phyloP scores from a whole-genome alignment of 139 green algal species.

The Tetradesmus lagerheimii region DNA sequence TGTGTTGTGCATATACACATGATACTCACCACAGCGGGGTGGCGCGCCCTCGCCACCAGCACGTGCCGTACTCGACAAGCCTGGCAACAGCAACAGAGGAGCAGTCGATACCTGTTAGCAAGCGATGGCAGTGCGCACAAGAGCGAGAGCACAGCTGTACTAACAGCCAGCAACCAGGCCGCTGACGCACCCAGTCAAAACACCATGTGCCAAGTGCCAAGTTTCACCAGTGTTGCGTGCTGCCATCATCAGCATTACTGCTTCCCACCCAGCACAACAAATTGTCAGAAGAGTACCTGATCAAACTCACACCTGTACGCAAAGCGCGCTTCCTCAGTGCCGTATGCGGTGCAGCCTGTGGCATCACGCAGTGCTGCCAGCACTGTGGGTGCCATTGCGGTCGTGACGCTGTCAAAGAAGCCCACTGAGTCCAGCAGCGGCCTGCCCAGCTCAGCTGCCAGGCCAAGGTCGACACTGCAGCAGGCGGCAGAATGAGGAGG shows the following conservation, averaged over 20 bases:
- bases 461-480: constrained; percentile 23
- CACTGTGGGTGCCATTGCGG: constrained; percentile 19
- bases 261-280: too few relatives aligned
- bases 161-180: too few relatives aligned
- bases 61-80: constrained; percentile 35
- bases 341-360: constrained; percentile 38
- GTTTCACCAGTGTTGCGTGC: not conserved
- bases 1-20: too few relatives aligned
- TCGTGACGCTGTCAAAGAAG: constrained; percentile 37
- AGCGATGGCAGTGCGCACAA: too few relatives aligned
- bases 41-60: not conserved
- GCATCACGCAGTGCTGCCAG: constrained; percentile 43
- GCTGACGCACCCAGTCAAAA: too few relatives aligned
- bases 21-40: constrained; percentile 26
- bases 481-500: too few relatives aligned
- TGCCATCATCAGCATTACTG: too few relatives aligned
- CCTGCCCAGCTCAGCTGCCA: constrained; percentile 36
- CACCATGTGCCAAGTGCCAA: too few relatives aligned
- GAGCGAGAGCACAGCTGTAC: too few relatives aligned
- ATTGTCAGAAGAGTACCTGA: too few relatives aligned
- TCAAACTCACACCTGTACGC: constrained; percentile 43
- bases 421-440: constrained; percentile 20
- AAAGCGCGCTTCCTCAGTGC: constrained; percentile 31
- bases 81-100: not conserved
- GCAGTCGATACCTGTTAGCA: not conserved